A percentile compares a stretch with the other conserved stretches of the same genome.
Conservation (phyloP, 345 rosid genomes). For the Toxicodendron radicans region DNA sequence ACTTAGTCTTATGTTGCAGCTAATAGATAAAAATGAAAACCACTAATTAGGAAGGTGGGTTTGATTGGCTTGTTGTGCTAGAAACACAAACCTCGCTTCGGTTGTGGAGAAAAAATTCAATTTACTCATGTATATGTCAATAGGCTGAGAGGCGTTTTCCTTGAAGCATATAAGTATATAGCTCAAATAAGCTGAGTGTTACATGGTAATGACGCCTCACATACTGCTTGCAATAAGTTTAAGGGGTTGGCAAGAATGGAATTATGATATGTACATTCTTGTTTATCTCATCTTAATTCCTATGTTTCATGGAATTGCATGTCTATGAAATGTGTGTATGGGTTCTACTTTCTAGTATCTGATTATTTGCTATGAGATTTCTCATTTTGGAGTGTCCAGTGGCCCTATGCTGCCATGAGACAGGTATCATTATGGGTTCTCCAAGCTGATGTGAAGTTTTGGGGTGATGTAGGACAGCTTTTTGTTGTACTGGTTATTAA, state of each 20-base stretch:
- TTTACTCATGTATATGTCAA: background rate
- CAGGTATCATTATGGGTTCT: background rate
- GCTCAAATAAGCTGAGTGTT: background rate
- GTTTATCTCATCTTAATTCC: background rate
- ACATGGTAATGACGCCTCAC: background rate
- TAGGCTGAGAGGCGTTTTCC: background rate
- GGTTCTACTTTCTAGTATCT: background rate
- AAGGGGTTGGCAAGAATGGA: background rate
- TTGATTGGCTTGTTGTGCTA: background rate
- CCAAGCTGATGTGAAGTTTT: background rate
- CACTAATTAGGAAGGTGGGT: too few relatives aligned
- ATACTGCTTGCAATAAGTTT: background rate
- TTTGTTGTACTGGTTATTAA: background rate
- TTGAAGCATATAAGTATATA: background rate
- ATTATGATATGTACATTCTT: background rate
- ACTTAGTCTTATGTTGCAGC: slow-evolving; percentile 28
- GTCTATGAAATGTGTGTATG: background rate
- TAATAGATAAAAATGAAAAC: too few relatives aligned
- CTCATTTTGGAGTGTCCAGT: background rate
- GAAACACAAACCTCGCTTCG: background rate
- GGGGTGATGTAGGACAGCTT: background rate
- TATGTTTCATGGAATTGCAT: background rate
- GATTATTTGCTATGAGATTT: background rate
- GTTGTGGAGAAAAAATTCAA: background rate
- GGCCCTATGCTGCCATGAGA: background rate